phyloP scores from a whole-genome alignment of 352 stramenopile species.

The Phytophthora idaei region DNA sequence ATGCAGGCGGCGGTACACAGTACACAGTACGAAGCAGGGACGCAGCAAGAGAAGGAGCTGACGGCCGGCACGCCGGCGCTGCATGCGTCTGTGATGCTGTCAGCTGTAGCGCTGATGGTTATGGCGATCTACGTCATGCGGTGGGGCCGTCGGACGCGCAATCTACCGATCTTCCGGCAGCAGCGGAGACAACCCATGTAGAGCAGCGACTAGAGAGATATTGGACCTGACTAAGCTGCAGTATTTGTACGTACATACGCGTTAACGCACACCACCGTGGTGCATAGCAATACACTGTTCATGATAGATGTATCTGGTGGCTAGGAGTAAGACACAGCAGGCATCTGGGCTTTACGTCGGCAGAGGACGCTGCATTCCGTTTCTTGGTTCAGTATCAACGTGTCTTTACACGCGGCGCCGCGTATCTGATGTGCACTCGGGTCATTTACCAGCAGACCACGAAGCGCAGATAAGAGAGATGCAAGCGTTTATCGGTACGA shows the following conservation, averaged over 20 bases:
- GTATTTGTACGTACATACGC: slow-evolving; percentile 7
- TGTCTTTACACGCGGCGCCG: slow-evolving; percentile 24
- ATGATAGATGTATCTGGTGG: background rate
- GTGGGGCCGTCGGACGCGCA: slow-evolving; percentile 6
- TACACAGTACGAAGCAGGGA: background rate
- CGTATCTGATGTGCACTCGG: slow-evolving; percentile 11
- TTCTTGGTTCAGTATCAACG: slow-evolving; percentile 9
- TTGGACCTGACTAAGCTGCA: slow-evolving; percentile 12
- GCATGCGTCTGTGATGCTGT: slow-evolving; percentile 33
- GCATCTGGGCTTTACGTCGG: background rate
- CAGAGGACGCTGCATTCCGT: slow-evolving; percentile 7
- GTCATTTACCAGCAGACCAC: slow-evolving; percentile 7
- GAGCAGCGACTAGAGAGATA: slow-evolving; percentile 5
- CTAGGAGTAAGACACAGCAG: slow-evolving; percentile 2
- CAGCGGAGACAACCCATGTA: slow-evolving; percentile 21
- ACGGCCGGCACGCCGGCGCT: slow-evolving; percentile 12
- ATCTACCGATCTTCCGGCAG: slow-evolving; percentile 31
- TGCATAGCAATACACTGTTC: slow-evolving; percentile 14
- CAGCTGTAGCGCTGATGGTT: slow-evolving; percentile 14
- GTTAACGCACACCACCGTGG: background rate
- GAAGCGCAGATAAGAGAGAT: slow-evolving; percentile 4
- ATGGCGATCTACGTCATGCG: slow-evolving; percentile 29
- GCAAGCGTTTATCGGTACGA: slow-evolving; percentile 1
- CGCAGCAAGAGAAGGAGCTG: background rate
- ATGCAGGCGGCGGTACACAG: slow-evolving; percentile 1